Evolutionary conservation across 257 asterid genomes (phyloP).

Genomic region (Nicotiana otophora): DNA sequence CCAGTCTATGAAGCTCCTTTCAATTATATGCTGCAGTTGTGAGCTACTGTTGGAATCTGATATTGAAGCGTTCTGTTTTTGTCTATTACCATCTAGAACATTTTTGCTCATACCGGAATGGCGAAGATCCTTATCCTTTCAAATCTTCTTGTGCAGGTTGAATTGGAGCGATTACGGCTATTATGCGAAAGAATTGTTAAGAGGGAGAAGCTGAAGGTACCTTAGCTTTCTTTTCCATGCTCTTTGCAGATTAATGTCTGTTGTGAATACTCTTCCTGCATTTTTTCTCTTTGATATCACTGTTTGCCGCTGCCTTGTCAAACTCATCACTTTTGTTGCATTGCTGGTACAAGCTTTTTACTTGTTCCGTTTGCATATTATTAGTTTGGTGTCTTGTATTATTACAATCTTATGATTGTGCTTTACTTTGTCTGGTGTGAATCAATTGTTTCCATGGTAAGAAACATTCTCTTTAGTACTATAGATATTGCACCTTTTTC

Average conservation of each 20-base stretch:
- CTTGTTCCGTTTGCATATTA: neutral
- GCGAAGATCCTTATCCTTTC: neutral
- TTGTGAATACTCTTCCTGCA: neutral
- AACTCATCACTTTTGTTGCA: neutral
- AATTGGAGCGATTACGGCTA: constrained; percentile 92
- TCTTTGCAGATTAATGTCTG: neutral
- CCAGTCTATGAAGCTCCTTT: neutral
- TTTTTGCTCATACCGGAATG: neutral
- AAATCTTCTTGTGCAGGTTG: constrained; percentile 53
- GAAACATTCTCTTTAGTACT: neutral
- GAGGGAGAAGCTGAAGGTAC: constrained; percentile 94
- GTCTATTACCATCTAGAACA: neutral
- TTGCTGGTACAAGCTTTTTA: neutral
- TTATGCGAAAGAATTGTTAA: constrained; percentile 89
- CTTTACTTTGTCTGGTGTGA: neutral
- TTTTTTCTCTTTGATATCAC: neutral
- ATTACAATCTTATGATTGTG: neutral
- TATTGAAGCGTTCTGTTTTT: neutral
- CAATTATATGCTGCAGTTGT: neutral
- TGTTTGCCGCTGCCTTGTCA: neutral
- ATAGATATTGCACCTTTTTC: neutral
- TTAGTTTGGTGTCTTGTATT: neutral
- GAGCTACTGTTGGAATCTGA: neutral
- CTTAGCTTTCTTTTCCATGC: neutral
- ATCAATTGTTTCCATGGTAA: neutral